phyloP scores from a whole-genome alignment of 257 asterid species.

The Capsicum pubescens region DNA sequence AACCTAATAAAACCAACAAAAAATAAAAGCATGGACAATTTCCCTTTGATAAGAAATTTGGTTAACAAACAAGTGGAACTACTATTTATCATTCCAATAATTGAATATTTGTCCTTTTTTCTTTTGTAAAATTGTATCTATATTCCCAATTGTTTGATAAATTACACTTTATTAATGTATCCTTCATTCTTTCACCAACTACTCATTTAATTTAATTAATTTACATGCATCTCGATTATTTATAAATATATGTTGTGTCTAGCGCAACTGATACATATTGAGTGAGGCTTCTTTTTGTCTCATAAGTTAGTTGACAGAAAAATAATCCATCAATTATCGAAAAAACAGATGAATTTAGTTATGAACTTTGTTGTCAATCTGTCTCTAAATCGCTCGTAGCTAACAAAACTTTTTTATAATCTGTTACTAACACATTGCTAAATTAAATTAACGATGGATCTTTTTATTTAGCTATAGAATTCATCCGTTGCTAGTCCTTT shows the following conservation, averaged over 20 bases:
- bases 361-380: neutral
- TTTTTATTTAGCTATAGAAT: neutral
- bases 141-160: neutral
- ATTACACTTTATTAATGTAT: neutral
- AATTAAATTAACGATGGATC: neutral
- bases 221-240: neutral
- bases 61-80: neutral
- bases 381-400: neutral
- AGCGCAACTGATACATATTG: neutral
- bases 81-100: neutral
- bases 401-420: neutral
- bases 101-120: neutral
- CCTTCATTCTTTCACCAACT: too few relatives aligned
- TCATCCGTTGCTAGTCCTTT: neutral
- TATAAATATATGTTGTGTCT: too few relatives aligned
- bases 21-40: neutral
- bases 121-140: neutral
- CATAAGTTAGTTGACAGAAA: too few relatives aligned
- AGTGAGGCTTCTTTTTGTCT: too few relatives aligned
- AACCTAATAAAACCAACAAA: conserved; percentile 20
- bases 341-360: neutral
- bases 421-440: neutral
- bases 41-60: neutral
- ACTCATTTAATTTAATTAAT: too few relatives aligned
- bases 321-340: too few relatives aligned